phyloP scores from a whole-genome alignment of 129 eudicot genomes.

The Heracleum sosnowskyi region DNA sequence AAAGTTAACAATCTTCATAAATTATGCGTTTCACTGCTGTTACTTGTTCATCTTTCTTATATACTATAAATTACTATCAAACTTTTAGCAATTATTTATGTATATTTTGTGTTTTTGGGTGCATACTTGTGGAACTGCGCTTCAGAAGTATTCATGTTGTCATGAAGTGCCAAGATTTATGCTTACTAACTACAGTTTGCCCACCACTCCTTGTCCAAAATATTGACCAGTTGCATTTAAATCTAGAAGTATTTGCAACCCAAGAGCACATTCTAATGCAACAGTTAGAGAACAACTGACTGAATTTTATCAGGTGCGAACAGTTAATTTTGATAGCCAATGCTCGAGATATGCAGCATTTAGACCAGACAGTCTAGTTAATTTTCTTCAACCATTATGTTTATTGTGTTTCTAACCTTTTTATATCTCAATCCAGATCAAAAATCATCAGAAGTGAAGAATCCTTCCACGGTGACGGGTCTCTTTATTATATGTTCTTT shows the following conservation, averaged over 20 bases:
- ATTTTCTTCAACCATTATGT: slow-evolving; percentile 38
- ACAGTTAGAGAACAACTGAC: slow-evolving; percentile 42
- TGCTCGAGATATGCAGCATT: slow-evolving; percentile 29
- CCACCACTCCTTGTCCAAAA: slow-evolving; percentile 41
- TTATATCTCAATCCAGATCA: slow-evolving; percentile 31
- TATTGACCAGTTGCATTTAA: slow-evolving; percentile 22
- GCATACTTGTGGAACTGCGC: no score
- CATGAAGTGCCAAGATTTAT: slow-evolving; percentile 52
- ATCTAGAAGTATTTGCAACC: slow-evolving; percentile 62
- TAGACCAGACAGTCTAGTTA: slow-evolving; percentile 45
- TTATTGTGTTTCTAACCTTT: slow-evolving; percentile 31
- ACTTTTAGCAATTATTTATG: no score
- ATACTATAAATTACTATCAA: no score
- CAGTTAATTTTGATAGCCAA: slow-evolving; percentile 27
- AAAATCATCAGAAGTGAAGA: slow-evolving; percentile 40
- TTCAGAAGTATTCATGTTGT: slow-evolving; percentile 41
- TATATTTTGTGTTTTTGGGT: no score
- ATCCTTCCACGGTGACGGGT: slow-evolving; percentile 43
- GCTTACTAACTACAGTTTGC: slow-evolving; percentile 41
- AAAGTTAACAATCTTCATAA: no score
- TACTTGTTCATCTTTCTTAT: no score
- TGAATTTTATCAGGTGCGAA: slow-evolving; percentile 42
- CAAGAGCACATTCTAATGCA: slow-evolving; percentile 44
- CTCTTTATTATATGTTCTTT: slow-evolving; percentile 50
- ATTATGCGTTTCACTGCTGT: no score